phyloP scores from a whole-genome alignment of 192 early-diverging fungal genomes.

The Diversispora epigaea region DNA sequence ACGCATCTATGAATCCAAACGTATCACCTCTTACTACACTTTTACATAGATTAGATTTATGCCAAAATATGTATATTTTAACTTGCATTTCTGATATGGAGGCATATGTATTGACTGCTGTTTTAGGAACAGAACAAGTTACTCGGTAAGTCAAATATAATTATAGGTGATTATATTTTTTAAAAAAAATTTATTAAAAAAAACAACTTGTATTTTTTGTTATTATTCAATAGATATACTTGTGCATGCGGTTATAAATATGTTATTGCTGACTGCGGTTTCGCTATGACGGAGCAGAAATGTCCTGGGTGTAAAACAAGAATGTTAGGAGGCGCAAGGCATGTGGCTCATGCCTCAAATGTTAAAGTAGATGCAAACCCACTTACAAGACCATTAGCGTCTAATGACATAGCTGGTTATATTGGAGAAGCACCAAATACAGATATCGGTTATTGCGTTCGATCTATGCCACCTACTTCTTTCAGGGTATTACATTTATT shows the following conservation, averaged over 20 bases:
- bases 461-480: background rate
- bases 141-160: slow-evolving; percentile 4
- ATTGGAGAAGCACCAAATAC: background rate
- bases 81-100: slow-evolving; percentile 23
- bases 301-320: slow-evolving; percentile 4
- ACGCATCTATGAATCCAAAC: background rate
- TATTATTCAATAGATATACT: background rate
- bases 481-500: slow-evolving; percentile 29
- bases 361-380: background rate
- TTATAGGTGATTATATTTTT: background rate
- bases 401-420: slow-evolving; percentile 17
- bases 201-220: background rate
- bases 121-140: background rate
- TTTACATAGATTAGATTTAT: slow-evolving; percentile 1
- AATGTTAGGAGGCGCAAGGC: background rate
- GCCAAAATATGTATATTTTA: background rate
- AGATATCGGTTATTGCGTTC: background rate
- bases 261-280: slow-evolving; percentile 21
- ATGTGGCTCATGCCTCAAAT: background rate
- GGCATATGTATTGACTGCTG: slow-evolving; percentile 12
- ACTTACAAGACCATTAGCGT: background rate
- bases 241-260: slow-evolving; percentile 32
- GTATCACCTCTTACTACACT: slow-evolving; percentile 9
- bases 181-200: background rate
- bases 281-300: background rate